Percentiles rank a stretch among this genome's conserved stretches.
phyloP scores from a whole-genome alignment of 2,329 filamentous ascomycete species.

The Berkeleyomyces basicola region DNA sequence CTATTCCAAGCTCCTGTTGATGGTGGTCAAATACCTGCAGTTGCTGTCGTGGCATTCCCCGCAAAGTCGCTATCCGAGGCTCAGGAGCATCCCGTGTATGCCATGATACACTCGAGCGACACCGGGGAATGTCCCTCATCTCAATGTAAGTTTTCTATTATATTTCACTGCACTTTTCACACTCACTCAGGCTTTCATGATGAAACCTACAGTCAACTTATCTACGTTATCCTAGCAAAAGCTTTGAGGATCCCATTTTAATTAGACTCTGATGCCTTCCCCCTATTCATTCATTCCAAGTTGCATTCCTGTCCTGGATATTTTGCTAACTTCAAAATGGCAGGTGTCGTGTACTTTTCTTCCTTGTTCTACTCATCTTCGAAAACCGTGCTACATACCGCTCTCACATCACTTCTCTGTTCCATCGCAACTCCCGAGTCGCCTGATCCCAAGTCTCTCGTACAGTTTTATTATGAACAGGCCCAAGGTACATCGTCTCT shows the following conservation, averaged over 20 bases:
- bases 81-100: constrained; percentile 35
- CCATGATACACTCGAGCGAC: constrained; percentile 67
- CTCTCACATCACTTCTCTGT: constrained; percentile 27
- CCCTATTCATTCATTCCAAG: constrained; percentile 8
- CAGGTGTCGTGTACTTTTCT: constrained; percentile 24
- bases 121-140: constrained; percentile 77
- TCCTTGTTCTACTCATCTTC: constrained; percentile 23
- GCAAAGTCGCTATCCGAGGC: constrained; percentile 27
- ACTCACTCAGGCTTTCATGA: constrained; percentile 45
- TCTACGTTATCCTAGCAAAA: constrained; percentile 99
- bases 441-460: constrained; percentile 25
- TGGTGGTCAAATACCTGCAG: constrained; percentile 58
- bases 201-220: constrained; percentile 73
- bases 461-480: constrained; percentile 41
- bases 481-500: constrained; percentile 18
- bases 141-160: constrained; percentile 58
- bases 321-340: constrained; percentile 20
- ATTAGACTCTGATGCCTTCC: constrained; percentile 52
- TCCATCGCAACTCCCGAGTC: constrained; percentile 15
- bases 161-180: constrained; percentile 10
- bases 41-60: constrained; percentile 53
- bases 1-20: constrained; percentile 60
- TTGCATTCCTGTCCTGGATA: constrained; percentile 2
- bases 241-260: constrained; percentile 63
- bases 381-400: constrained; percentile 22